Conservation (phyloP, 2,329 filamentous ascomycete species). For the Cryphonectria nitschkei region DNA sequence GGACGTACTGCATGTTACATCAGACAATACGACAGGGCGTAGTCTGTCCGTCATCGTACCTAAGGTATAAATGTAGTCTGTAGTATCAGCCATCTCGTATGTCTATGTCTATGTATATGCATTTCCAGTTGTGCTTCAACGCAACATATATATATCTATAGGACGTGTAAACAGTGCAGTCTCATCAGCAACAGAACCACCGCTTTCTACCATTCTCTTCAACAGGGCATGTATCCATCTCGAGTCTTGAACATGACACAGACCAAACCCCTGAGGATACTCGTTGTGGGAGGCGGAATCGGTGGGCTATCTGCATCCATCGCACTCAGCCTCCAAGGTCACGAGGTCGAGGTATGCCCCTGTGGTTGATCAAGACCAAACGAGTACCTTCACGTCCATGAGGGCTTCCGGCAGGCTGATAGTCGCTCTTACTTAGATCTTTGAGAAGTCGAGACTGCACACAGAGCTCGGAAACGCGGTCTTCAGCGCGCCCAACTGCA, state of each 20-base stretch:
- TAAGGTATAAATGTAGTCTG: not conserved
- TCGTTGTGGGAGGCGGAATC: conserved; percentile 26
- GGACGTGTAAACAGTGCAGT: not conserved
- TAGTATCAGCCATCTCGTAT: not conserved
- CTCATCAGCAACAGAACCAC: not conserved
- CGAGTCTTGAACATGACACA: not conserved
- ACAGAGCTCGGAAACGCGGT: conserved; percentile 22
- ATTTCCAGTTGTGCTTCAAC: not conserved
- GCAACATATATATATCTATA: not conserved
- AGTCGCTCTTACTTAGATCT: conserved; percentile 11
- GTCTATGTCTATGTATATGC: too few species aligned
- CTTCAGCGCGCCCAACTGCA: conserved; percentile 28
- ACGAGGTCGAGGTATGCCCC: conserved; percentile 24
- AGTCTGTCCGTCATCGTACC: not conserved
- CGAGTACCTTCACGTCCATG: not conserved
- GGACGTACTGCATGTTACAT: not conserved
- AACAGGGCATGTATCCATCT: not conserved
- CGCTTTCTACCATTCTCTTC: not conserved
- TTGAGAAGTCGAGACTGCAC: conserved; percentile 24
- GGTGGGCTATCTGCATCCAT: conserved; percentile 23
- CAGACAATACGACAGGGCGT: not conserved
- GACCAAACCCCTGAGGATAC: conserved; percentile 11
- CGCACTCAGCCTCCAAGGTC: conserved; percentile 23
- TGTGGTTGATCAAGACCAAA: too few species aligned
- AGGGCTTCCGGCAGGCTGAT: not conserved